Evolutionary conservation across 1,139 yeast genomes (phyloP).

Genomic region (Spathaspora sp.): DNA sequence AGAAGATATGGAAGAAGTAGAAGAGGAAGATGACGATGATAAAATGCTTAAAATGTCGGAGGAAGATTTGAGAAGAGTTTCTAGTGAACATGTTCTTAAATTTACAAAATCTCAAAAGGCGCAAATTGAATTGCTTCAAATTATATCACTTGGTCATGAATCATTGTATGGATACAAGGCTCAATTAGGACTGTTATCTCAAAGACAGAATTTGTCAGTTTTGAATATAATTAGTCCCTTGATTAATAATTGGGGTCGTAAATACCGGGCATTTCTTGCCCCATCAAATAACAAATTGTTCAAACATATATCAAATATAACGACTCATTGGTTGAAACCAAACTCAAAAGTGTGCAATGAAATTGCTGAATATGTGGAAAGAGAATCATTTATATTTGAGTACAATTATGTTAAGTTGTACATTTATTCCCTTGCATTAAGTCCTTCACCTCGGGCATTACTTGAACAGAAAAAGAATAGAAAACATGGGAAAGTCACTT

Average conservation of each 20-base stretch:
- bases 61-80: constrained; percentile 33
- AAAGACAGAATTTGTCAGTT: constrained; percentile 69
- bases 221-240: constrained; percentile 74
- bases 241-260: constrained; percentile 73
- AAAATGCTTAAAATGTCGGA: constrained; percentile 35
- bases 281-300: constrained; percentile 39
- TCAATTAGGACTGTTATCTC: constrained; percentile 51
- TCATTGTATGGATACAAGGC: constrained; percentile 71
- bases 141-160: constrained; percentile 81
- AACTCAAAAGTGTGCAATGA: constrained; percentile 40
- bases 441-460: constrained; percentile 37
- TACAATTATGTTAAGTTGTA: constrained; percentile 81
- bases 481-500: constrained; percentile 23
- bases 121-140: constrained; percentile 73
- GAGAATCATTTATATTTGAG: constrained; percentile 76
- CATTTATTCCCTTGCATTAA: constrained; percentile 80
- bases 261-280: constrained; percentile 54
- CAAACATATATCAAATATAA: constrained; percentile 27
- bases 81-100: constrained; percentile 26
- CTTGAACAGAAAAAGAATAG: constrained; percentile 18
- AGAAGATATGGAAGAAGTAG: constrained; percentile 28
- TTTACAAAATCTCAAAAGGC: constrained; percentile 74
- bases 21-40: constrained; percentile 31
- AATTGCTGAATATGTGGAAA: constrained; percentile 47
- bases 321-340: constrained; percentile 33